Base-by-base conservation (phyloP, 352 stramenopile species). In the Globisporangium iwayamae region DNA sequence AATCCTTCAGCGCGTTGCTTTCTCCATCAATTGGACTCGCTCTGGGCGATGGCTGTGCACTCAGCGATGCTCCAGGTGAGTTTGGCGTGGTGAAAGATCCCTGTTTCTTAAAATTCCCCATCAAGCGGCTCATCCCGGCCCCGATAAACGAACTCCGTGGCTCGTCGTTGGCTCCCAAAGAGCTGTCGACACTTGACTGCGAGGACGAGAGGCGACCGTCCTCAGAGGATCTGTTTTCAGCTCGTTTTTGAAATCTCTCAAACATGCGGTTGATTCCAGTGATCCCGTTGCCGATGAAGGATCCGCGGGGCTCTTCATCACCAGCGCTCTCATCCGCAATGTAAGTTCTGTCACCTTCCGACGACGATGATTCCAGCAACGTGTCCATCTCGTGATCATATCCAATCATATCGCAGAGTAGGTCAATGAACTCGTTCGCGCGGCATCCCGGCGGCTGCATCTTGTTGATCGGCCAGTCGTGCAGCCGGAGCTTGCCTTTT, bases 401-500 rank as follows among this genome's bases (percentile, higher is more conserved):
- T 41, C 73, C 76, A 39, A 93, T 69, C 63, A 93, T 81, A 56
- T 89, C 76, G 53, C 74, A 83, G 7, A 93, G 50, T n/a, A 93
- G 47, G 20, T 91, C 77, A 48, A 93, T 91, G 50, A 91, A 91
- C 59, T 91, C 81, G 52, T 83, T 61, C 1, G 82, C 81, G 30
- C 69, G 65, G 65, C 82, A 91, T n/a, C 81, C 82, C 7, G 71
- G 67, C 41, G 72, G 74, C 59, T 91, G 79, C 78, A 87, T 89
- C 66, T 91, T 91, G 74, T 77, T 86, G 60, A 91, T 85, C 11
- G 79, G 64, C 85, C 85, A 93, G 72, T 90, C 83, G 56, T 93
- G 85, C n/a, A 93, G 73, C 10, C 79, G 77, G 61, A 89, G 63
- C 47, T 90, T 87, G 16, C 81, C 83, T 61, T 88, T 89, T 50